Evolutionary conservation across 176 grass and related monocot genomes (phyloP).

Genomic region (Ampelocalamus luodianensis): DNA sequence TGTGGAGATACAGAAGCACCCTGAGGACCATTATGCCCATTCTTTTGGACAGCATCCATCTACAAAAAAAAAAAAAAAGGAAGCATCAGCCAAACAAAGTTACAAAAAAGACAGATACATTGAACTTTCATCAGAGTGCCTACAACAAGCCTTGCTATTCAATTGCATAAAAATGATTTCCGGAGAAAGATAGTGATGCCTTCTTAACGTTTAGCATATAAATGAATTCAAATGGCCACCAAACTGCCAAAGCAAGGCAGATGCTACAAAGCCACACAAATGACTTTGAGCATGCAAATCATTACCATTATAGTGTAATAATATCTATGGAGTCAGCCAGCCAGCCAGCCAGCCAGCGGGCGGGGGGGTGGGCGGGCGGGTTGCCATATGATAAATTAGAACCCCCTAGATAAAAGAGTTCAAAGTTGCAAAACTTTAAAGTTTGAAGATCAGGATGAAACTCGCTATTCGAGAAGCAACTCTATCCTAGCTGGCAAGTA

Average conservation of each 20-base stretch:
- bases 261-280: neutral
- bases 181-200: neutral
- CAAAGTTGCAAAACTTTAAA: neutral
- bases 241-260: neutral
- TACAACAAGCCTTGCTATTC: constrained; percentile 1
- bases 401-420: neutral
- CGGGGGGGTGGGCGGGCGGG: neutral
- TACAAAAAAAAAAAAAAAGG: constrained; percentile 33
- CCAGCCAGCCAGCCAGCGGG: too few species aligned
- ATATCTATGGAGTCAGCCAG: neutral
- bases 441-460: neutral
- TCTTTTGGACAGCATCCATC: constrained; percentile 66
- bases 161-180: constrained; percentile 23
- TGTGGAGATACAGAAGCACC: constrained; percentile 69
- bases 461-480: neutral
- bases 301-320: neutral
- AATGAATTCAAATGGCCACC: neutral
- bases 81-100: constrained; percentile 14
- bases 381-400: neutral
- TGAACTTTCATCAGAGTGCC: neutral
- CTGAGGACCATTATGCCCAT: constrained; percentile 50
- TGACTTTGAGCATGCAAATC: neutral
- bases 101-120: constrained; percentile 15
- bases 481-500: neutral
- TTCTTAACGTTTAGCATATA: neutral